Percentiles rank a stretch among this genome's conserved stretches.
phyloP scores from a whole-genome alignment of 805 yeast genomes.

The Saccharomycopsis babjevae region DNA sequence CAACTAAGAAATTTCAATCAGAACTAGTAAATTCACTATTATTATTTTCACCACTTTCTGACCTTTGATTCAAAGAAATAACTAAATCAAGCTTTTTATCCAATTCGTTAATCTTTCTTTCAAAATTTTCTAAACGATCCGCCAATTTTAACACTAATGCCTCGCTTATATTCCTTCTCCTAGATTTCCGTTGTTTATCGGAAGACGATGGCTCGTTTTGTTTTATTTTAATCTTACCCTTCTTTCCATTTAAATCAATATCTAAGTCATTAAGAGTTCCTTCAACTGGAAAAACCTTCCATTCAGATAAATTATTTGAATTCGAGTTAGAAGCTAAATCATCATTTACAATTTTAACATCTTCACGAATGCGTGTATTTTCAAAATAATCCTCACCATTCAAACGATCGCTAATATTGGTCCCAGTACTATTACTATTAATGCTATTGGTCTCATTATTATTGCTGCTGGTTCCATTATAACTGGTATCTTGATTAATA shows the following conservation, averaged over 20 bases:
- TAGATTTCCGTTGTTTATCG: background rate
- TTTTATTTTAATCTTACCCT: background rate
- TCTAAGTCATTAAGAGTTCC: background rate
- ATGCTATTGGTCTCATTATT: no score
- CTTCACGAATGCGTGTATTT: background rate
- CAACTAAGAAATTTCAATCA: no score
- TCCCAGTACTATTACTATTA: no score
- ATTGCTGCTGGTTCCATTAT: background rate
- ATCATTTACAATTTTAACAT: background rate
- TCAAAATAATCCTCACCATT: background rate
- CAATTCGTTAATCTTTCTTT: background rate
- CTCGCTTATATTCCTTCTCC: background rate
- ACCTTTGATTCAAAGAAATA: background rate
- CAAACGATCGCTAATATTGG: no score
- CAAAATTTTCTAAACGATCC: background rate
- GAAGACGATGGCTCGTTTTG: background rate
- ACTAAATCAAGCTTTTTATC: background rate
- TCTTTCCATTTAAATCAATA: background rate
- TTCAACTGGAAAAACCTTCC: background rate
- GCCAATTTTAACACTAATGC: background rate
- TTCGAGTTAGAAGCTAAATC: background rate
- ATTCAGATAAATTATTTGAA: background rate
- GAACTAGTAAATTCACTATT: background rate
- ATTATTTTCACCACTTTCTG: background rate
- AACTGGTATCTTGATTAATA: background rate